Conservation (phyloP, 148 eudicot species). For the Rheum nobile region DNA sequence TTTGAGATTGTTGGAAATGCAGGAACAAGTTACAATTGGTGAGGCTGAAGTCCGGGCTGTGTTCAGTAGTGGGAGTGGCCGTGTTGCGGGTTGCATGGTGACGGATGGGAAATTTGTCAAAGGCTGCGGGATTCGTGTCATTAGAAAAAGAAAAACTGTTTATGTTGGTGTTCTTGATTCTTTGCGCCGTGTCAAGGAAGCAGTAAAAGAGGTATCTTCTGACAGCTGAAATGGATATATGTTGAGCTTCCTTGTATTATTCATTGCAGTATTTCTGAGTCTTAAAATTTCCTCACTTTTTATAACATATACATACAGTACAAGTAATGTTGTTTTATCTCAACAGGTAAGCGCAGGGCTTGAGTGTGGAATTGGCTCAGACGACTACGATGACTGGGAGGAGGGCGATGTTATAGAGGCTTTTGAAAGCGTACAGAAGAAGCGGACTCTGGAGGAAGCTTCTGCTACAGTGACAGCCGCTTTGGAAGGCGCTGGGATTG, state of each 20-base stretch:
- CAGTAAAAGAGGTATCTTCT: conserved; percentile 72
- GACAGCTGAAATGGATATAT: not conserved
- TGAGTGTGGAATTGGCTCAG: conserved; percentile 81
- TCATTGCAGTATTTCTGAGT: not conserved
- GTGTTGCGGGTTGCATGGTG: conserved; percentile 99
- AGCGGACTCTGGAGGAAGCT: conserved; percentile 91
- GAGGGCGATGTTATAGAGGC: conserved; percentile 73
- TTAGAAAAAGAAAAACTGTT: conserved; percentile 58
- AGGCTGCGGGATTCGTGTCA: conserved; percentile 72
- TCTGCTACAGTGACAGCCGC: conserved; percentile 83
- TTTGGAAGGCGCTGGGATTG: conserved; percentile 45
- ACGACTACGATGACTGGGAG: conserved; percentile 58
- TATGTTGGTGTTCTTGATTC: conserved; percentile 65
- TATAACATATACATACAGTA: not conserved
- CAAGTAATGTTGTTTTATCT: not conserved
- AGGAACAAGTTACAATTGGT: conserved; percentile 89
- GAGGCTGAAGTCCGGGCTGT: conserved; percentile 78
- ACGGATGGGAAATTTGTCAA: conserved; percentile 78
- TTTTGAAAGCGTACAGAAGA: conserved; percentile 56
- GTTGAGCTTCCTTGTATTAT: not conserved
- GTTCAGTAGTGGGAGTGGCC: conserved; percentile 94
- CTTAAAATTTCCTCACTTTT: not conserved
- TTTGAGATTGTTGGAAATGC: conserved; percentile 8
- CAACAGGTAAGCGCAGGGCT: conserved; percentile 78
- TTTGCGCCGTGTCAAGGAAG: conserved; percentile 87